Conservation (phyloP, 2,329 filamentous ascomycete genomes). For the Aspergillus sp. region DNA sequence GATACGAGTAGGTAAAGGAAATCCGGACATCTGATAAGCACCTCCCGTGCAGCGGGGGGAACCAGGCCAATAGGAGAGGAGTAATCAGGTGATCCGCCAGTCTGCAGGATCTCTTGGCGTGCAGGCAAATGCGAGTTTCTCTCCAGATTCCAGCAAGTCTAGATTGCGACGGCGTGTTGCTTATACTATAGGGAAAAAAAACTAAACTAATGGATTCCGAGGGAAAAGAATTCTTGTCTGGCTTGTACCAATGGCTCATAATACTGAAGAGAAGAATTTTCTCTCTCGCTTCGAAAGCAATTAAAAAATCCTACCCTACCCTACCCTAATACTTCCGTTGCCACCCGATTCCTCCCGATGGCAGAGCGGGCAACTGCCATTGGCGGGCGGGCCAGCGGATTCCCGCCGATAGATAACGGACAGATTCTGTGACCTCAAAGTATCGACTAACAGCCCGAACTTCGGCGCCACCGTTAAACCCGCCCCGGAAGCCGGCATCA, state of each 20-base stretch:
- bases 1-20: neutral
- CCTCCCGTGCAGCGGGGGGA: neutral
- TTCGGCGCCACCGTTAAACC: conserved; percentile 30
- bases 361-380: conserved; percentile 7
- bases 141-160: no score
- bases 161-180: no score
- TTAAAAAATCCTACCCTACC: neutral
- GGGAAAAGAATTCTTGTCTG: no score
- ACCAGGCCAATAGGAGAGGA: neutral
- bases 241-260: no score
- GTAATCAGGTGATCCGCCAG: neutral
- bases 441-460: conserved; percentile 41
- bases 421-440: conserved; percentile 38
- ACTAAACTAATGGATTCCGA: no score
- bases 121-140: neutral
- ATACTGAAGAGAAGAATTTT: no score
- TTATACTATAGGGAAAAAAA: no score
- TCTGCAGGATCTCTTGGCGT: neutral
- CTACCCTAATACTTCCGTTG: neutral
- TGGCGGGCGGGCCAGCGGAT: conserved; percentile 11
- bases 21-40: neutral
- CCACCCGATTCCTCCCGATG: conserved; percentile 12
- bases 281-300: neutral
- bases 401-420: conserved; percentile 35
- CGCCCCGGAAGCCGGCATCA: conserved; percentile 13